Evolutionary conservation across 164 flowering plant species (phyloP), one percentile per base, ranked within the genome.

Genomic region (Berberis thunbergii): DNA sequence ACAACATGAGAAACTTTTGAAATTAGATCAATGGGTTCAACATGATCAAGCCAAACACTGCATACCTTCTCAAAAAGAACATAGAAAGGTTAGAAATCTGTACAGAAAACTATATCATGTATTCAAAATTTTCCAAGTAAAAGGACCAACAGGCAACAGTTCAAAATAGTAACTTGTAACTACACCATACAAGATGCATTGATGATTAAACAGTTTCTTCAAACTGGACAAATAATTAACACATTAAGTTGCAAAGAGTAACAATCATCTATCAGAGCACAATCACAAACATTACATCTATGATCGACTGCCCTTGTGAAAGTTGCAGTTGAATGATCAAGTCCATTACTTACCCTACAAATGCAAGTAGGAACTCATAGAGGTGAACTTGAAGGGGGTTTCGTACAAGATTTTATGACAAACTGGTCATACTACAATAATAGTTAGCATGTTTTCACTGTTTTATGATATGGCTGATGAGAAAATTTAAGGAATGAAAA

Each of bases 1-100:
- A 59, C 49, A 54, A 77, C 12, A 69, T 94, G 99, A 41, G 78
- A 73, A 69, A 82, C 74, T 75, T 80, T 83, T 50, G 86, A 81
- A 60, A 70, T 75, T 3, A 87, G 85, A 43, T 84, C 74, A 61
- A 79, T 78, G 58, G 75, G 80, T 61, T 84, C 84, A 66, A 91
- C 74, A 62, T 85, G 91, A 69, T 80, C 80, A 49, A 87, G 80
- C 83, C 81, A 77, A 62, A 94, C 90, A 48, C 65, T 77, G 77
- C 93, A 89, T 57, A 89, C 66, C 94, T 90, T 83, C 52, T 10
- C 61, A 41, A 41, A 7, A 57, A 65, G 38, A 45, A 64, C 42
- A 43, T 46, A 11, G 41, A 4, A 59, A 43, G 42, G 42, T 45
- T 38, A 43, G 49, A 43, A 7, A 43, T 43, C 49, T 4, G 39